Conservation (phyloP, 129 eudicot genomes). For the Artemisia tridentata region DNA sequence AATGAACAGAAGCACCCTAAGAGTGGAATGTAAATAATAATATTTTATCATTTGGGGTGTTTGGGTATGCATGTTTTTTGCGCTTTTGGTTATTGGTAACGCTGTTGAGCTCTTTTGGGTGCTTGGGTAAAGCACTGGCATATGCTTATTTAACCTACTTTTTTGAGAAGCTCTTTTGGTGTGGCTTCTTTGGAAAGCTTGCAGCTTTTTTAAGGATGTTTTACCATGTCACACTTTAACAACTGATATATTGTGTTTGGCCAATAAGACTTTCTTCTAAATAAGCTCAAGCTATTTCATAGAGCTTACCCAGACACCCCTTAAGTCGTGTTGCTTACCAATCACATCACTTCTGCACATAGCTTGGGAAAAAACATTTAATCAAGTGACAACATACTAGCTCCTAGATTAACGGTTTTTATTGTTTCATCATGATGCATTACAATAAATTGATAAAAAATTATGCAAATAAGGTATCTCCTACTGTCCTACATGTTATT, state of each 20-base stretch:
- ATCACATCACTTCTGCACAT: neutral
- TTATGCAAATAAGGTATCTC: neutral
- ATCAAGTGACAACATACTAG: neutral
- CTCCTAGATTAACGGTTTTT: neutral
- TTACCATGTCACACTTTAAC: no score
- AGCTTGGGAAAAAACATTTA: neutral
- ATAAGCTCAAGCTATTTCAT: no score
- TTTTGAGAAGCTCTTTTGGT: no score
- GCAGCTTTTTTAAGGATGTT: no score
- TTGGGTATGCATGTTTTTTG: no score
- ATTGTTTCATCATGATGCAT: neutral
- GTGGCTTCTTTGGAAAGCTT: neutral
- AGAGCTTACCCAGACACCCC: neutral
- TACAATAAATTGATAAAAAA: neutral
- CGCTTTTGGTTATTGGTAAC: no score
- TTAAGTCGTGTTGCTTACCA: neutral
- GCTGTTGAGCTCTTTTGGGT: no score
- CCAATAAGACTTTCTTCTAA: no score
- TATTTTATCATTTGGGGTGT: neutral
- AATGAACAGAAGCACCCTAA: neutral
- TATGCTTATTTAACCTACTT: no score
- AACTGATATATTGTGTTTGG: no score
- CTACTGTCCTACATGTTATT: neutral
- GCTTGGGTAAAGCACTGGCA: no score
- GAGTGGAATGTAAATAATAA: neutral